Percentiles rank a stretch among this genome's conserved stretches.
phyloP scores from a whole-genome alignment of 1,139 yeast species.

The Taiozyma sp. region DNA sequence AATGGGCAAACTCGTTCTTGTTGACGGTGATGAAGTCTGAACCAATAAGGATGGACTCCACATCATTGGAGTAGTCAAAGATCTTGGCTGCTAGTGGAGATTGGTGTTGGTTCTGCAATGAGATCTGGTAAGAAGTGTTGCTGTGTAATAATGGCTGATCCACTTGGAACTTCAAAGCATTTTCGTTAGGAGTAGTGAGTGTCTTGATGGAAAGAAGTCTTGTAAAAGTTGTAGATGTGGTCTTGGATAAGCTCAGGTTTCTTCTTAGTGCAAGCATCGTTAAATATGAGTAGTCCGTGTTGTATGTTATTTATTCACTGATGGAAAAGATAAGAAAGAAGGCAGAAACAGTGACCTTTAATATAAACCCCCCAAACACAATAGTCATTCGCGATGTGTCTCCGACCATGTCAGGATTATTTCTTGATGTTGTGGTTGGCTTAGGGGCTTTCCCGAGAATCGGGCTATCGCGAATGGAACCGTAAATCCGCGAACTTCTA shows the following conservation, averaged over 20 bases:
- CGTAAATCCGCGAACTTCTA: no score
- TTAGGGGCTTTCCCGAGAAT: not conserved
- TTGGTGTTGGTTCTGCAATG: conserved; percentile 49
- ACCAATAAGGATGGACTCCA: conserved; percentile 85
- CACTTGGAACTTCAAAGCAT: conserved; percentile 72
- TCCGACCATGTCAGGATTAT: not conserved
- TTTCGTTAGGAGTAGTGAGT: conserved; percentile 81
- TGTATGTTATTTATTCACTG: not conserved
- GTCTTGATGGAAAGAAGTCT: conserved; percentile 43
- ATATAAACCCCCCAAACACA: not conserved
- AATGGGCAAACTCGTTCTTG: conserved; percentile 53
- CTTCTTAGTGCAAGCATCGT: conserved; percentile 7
- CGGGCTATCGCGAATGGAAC: not conserved
- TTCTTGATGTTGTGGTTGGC: not conserved
- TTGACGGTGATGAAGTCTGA: conserved; percentile 82
- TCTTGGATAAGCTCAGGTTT: not conserved
- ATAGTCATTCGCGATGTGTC: not conserved
- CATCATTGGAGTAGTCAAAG: conserved; percentile 61
- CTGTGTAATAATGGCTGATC: conserved; percentile 18
- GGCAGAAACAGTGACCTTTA: not conserved
- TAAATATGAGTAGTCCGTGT: not conserved
- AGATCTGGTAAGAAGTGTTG: conserved; percentile 51
- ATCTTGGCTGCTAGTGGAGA: conserved; percentile 85
- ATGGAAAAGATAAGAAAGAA: not conserved
- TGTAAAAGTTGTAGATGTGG: not conserved